phyloP scores from a whole-genome alignment of 164 flowering plant genomes.

The Nelumbo lutea region DNA sequence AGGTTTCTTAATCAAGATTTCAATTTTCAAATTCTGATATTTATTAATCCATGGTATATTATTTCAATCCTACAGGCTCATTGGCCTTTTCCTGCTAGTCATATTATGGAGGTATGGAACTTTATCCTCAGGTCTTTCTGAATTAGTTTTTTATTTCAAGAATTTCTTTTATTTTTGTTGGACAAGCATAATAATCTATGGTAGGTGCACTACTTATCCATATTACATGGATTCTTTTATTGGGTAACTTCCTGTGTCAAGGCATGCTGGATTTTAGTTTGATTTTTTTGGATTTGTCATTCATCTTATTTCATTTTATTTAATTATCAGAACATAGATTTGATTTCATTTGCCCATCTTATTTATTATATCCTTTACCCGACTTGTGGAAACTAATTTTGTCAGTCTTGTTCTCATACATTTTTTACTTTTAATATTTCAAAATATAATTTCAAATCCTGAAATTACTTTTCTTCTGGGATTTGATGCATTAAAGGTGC shows the following conservation, averaged over 20 bases:
- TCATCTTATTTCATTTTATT: not conserved
- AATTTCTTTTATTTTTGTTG: not conserved
- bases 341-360: not conserved
- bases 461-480: not conserved
- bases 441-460: no score
- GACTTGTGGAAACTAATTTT: not conserved
- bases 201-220: not conserved
- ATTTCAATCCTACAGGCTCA: constrained; percentile 62
- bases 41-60: not conserved
- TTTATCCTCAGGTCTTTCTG: not conserved
- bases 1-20: no score
- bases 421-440: not conserved
- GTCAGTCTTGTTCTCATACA: not conserved
- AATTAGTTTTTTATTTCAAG: not conserved
- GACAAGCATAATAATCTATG: not conserved
- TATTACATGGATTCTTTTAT: not conserved
- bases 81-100: constrained; percentile 89
- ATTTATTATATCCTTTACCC: not conserved
- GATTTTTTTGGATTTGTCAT: not conserved
- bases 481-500: not conserved
- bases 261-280: not conserved
- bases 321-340: not conserved
- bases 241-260: not conserved
- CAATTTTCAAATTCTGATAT: not conserved
- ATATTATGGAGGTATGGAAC: constrained; percentile 79